Evolutionary conservation across 129 eudicot genomes (phyloP), one percentile per base, ranked within the genome.

Genomic region (Flaveria sonorensis): DNA sequence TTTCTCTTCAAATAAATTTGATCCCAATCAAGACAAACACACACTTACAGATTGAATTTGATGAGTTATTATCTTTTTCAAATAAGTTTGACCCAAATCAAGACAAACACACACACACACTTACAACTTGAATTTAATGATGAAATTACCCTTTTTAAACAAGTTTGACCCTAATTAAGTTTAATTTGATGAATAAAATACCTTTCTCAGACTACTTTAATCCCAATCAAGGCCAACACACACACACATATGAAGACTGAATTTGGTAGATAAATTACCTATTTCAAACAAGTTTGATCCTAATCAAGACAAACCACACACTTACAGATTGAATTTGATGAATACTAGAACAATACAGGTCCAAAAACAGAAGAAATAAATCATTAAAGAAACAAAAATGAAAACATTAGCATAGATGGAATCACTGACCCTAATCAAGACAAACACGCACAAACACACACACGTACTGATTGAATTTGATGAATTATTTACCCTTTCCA

Each of bases 81-180:
- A 15, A 30, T 14, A 63, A 18, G 21, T 18, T 39, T 51, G 59
- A 72, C 45, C 83, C 68, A 30, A 72, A 72, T 42, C 45, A 21
- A 79, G 52, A 72, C 19, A 52, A 65, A 65, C 68, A 79, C 52
- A 45, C 50, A 45, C 50, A 45, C 50, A 45, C 10, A 43, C 47
- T 7, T 2, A 43, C 50, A 8, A 8, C 11, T 11, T 45, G 13
- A 45, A 45, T 11, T 45, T 45, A 11, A 45, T 45, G 50, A 8
- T 6, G 3, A 45, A 45, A 45, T 10, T 45, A 45, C 11, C 50
- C 50, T 45, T 45, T 45, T 18, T 0, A 55, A 55, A 56, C 24
- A 19, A 56, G 62, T 56, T 56, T 18, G 13, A 56, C 21, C 61
- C 13, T 20, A 63, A 63, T 63, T 12, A 15, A 63, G 18, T 36